Base-by-base conservation (phyloP, 345 rosid species). In the Murraya koenigii region DNA sequence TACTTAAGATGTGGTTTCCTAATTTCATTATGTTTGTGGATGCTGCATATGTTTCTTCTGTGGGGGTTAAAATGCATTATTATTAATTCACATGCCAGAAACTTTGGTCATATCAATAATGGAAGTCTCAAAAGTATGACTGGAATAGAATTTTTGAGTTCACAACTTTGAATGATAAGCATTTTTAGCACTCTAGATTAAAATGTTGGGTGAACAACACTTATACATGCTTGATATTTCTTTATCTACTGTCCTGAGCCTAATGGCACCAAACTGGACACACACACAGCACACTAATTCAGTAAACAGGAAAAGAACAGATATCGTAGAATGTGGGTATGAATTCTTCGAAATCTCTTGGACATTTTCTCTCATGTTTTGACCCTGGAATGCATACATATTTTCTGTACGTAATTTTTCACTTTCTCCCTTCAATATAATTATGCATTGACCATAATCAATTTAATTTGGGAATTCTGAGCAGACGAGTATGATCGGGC, bases 401-500 rank as follows among this genome's bases (percentile, higher is more conserved):
- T 32, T 70, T 66, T 47, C 15, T 9, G 49, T 41, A 10, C 52
- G 30, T 36, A 59, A 8, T n/a, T 71, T 3, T 75, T 30, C 7
- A 3, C 36, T 61, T 77, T 28, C n/a, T 28, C 44, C 15, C 22
- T 49, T 28, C 8, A 49, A 47, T 6, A 69, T 62, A n/a, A 17
- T 58, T 25, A 30, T 23, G 60, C 71, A 33, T 56, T 22, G 36
- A 60, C 55, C 56, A 1, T 61, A 59, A 41, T 32, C 30, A 71
- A 65, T n/a, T 76, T 36, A 44, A 69, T 76, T 73, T 71, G 75
- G 56, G 35, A 56, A 74, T 74, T 54, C 56, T 76, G 71, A 85
- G 82, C 88, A 94, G 98, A 91, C 58, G 93, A 89, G 9, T 94
- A 80, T 88, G 97, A 92, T 71, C 92, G 78, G 62, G 89, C 91